phyloP scores from a whole-genome alignment of 2,329 filamentous ascomycete genomes.

The Raffaelea ambrosiae region DNA sequence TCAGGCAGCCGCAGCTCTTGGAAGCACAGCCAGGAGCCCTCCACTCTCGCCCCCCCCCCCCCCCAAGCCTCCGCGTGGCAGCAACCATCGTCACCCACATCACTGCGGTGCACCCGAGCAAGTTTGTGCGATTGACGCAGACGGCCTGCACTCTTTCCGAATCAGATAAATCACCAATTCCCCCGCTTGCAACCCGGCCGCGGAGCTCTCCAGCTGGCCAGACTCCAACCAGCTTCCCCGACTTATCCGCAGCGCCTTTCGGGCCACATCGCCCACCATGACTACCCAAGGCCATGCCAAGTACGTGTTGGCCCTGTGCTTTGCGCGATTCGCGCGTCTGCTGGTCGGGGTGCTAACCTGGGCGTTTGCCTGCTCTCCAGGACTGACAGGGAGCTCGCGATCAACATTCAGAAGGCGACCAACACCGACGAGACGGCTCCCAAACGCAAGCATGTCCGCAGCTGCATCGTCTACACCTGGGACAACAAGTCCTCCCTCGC shows the following conservation, averaged over 20 bases:
- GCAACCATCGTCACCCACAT: too few species aligned
- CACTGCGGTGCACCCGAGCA: too few species aligned
- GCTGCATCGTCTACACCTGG: slow-evolving; percentile 98
- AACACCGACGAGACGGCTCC: slow-evolving; percentile 60
- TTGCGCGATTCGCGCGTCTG: neutral
- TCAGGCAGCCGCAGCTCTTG: neutral
- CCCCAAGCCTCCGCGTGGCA: slow-evolving; percentile 1
- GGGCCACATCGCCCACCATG: slow-evolving; percentile 10
- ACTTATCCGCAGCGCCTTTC: slow-evolving; percentile 3
- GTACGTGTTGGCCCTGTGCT: slow-evolving; percentile 4
- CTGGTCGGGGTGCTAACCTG: neutral
- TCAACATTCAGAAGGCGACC: slow-evolving; percentile 64
- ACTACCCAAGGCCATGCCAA: slow-evolving; percentile 13
- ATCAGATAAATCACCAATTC: too few species aligned
- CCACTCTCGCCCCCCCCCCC: too few species aligned
- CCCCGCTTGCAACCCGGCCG: neutral
- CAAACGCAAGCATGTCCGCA: slow-evolving; percentile 89
- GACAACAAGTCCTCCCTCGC: slow-evolving; percentile 92
- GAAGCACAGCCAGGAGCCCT: too few species aligned
- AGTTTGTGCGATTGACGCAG: too few species aligned
- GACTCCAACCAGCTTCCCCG: neutral
- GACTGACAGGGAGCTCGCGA: slow-evolving; percentile 59
- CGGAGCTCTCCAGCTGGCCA: neutral
- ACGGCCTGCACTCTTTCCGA: too few species aligned
- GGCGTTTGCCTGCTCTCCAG: slow-evolving; percentile 26